Base-by-base conservation (phyloP, 2,329 filamentous ascomycete genomes). In the Botrytis squamosa region DNA sequence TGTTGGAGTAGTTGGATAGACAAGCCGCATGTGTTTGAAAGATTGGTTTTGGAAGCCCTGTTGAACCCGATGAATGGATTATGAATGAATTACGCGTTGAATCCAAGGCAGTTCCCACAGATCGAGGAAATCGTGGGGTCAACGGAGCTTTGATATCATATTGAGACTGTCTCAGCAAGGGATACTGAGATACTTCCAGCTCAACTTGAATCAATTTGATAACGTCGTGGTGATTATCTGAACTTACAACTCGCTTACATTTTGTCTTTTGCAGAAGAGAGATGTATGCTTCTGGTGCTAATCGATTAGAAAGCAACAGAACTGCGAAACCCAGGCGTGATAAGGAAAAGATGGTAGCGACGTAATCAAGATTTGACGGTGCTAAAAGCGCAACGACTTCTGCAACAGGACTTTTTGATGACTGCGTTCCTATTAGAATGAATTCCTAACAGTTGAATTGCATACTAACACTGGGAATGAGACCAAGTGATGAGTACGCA, bases 11-110 rank as follows among this genome's bases (percentile, higher is more conserved):
- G 76, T 82, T 82, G 0, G 78, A 76, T 20, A 80, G 67, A 49
- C 70, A 74, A 40, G 77, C 75, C 20, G 64, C 77, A 70, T 89
- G 85, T 3, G 85, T 86, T 62, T 86, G 84, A 73, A 84, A 86
- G 66, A 89, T 87, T 0, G 86, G 87, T 71, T 91, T 91, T 14
- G 89, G 89, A 0, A 90, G 82, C 0, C 89, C 89, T 0, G 90
- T 85, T 0, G 86, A 89, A 5, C 89, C 89, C 40, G 77, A 76
- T 38, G 78, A 20, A 44, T 80, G 77, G 7, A 81, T 82, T n/a
- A 82, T 82, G 66, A 77, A 79, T 46, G 73, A 64, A 40, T 71
- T 74, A 22, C 71, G 64, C 20, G 55, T 60, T 55, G 75, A 72
- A 71, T 57, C 70, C 46, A 57, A 70, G 75, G 64, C 25, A 66